These are phyloP conservation scores for Lichenothelia convexa DNA, from an alignment of 495 filamentous ascomycete genomes.

Conservation along the genomic window DNA sequence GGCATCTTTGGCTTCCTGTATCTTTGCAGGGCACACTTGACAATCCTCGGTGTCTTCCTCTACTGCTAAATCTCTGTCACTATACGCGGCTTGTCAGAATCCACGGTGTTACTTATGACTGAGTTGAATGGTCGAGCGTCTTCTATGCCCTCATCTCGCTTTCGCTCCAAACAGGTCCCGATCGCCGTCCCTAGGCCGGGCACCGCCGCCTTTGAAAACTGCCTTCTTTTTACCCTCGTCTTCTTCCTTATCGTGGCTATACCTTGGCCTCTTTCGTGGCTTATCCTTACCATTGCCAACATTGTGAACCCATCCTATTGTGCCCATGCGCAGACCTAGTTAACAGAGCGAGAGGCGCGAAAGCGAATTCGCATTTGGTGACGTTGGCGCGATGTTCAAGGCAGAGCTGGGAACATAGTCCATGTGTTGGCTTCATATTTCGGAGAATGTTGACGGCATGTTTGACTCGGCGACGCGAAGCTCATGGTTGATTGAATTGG, in stretches of 20 bases:
- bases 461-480: too few relatives aligned
- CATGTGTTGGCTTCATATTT: too few relatives aligned
- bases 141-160: slow-evolving; percentile 25
- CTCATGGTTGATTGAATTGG: too few relatives aligned
- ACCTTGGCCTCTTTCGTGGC: slow-evolving; percentile 49
- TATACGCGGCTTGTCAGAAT: too few relatives aligned
- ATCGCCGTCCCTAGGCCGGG: slow-evolving; percentile 37
- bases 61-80: slow-evolving; percentile 37
- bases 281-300: slow-evolving; percentile 43
- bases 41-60: slow-evolving; percentile 27
- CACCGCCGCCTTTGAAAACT: slow-evolving; percentile 18
- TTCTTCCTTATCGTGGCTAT: slow-evolving; percentile 21
- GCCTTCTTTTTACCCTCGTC: slow-evolving; percentile 17
- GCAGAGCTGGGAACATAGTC: too few relatives aligned
- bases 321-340: too few relatives aligned
- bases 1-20: slow-evolving; percentile 50
- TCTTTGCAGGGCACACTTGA: slow-evolving; percentile 71
- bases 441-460: too few relatives aligned
- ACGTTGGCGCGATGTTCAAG: too few relatives aligned
- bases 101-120: slow-evolving; percentile 46
- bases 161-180: slow-evolving; percentile 42
- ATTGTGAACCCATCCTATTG: slow-evolving; percentile 54
- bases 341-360: too few relatives aligned
- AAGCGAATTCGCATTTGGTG: too few relatives aligned
- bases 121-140: slow-evolving; percentile 15